Base-by-base conservation (phyloP, 2,329 filamentous ascomycete genomes). In the Alternaria hordeiaustralica region DNA sequence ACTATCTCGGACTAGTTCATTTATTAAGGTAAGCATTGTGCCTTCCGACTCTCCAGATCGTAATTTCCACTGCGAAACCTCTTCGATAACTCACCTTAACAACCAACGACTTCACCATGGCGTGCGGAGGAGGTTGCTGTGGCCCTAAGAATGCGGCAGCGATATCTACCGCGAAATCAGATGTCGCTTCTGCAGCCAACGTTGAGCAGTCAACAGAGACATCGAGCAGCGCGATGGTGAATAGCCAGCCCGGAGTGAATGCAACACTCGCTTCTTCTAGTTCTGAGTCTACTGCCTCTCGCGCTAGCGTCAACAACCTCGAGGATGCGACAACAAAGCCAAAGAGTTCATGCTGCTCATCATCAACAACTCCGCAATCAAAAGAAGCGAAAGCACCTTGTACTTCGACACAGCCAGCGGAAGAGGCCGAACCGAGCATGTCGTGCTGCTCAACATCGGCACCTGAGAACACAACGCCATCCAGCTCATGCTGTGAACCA, bases 41-140 rank as follows among this genome's bases (percentile, higher is more conserved):
- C 30, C 30, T 33, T 33, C n/a, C 15, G 1, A 41, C 36, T 41
- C 15, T 41, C 9, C 36, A 41, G 36, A 41, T 18, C 36, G 36
- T 41, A 44, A 23, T 18, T 50, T 15, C 18, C n/a, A 41, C 33
- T 28, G 18, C 25, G 30, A 33, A 33, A 33, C 30, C 3, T 33
- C 51, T 54, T 18, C 20, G 12, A 25, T 25, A 25, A 10, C 8
- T 6, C 10, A 53, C 20, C 6, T 53, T 28, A 13, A 36, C 30
- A 53, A n/a, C 20, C 20, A 49, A 41, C 49, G 21, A 57, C 23
- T n/a, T 30, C 25, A 64, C 4, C n/a, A 70, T 70, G 68, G 62
- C 66, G 23, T 70, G 68, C 36, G 58, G 62, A 51, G 66, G 62
- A 53, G 62, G 60, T 12, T 70, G 68, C 46, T 70, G 68, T 46